Base-by-base conservation (phyloP, 1,139 yeast genomes). In the Lodderomyces margitis region DNA sequence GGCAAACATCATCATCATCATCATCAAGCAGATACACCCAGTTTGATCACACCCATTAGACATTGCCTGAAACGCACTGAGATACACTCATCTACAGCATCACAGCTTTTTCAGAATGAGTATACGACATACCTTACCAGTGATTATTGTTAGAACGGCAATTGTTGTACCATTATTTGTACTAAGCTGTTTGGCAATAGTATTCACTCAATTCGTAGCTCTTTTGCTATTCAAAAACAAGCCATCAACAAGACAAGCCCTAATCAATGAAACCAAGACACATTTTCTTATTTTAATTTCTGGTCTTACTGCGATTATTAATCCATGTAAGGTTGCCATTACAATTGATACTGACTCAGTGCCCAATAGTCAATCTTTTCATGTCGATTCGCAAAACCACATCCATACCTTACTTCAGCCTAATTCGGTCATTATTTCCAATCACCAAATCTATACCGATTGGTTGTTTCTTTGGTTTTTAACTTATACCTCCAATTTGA, bases 391-490 rank as follows among this genome's bases (percentile, higher is more conserved):
- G 3, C 47, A 51, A 19, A 68, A 69, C 1, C 49, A 64, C 19
- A 46, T 76, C 14, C 49, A 57, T 16, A 54, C 69, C 15, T 48
- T 51, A 3, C 55, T 81, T 14, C 61, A 68, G 10, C 73, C 75
- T 8, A 72, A 82, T 40, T 78, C 89, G 1, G 75, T 87, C 3
- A 54, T 83, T 40, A 81, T 87, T 31, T 79, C 94, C 15, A 92
- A 92, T 58, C 98, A 92, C 62, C 98, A 91, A 63, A 83, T 91
- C 17, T 91, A 92, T 58, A 82, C 95, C 3, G 99, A 92, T 61
- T 92, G 99, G 99, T 74, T 87, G 15, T 89, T 80, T 55, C 57
- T 89, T 43, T 92, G 99, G 99, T 92, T 88, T 80, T 53, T 87
- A 23, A 70, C 88, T 1, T 86, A 87, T 58, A 74, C 91, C 2